phyloP scores from a whole-genome alignment of 1,139 yeast species.

The Protomyces gravidus region DNA sequence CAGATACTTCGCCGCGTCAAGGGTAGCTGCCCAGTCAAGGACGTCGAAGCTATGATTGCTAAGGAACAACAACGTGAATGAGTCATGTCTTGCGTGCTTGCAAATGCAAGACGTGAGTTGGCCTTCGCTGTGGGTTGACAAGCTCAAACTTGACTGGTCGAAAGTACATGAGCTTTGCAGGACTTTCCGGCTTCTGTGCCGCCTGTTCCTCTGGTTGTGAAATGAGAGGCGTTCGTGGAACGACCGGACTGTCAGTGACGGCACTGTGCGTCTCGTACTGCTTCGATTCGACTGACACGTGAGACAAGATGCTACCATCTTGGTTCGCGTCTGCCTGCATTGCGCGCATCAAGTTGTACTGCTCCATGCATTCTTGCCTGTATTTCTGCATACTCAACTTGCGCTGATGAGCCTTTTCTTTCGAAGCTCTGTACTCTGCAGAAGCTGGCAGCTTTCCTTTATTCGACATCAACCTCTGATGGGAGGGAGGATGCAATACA shows the following conservation, averaged over 20 bases:
- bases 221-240: not conserved
- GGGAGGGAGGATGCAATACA: too few relatives aligned
- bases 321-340: not conserved
- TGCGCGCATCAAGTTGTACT: not conserved
- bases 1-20: slow-evolving; percentile 74
- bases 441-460: not conserved
- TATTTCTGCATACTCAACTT: not conserved
- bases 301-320: not conserved
- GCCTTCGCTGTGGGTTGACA: not conserved
- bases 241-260: not conserved
- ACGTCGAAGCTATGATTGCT: slow-evolving; percentile 14
- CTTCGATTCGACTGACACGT: not conserved
- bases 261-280: not conserved
- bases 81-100: not conserved
- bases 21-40: slow-evolving; percentile 44
- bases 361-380: not conserved
- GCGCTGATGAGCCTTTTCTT: not conserved
- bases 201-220: too few relatives aligned
- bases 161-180: not conserved
- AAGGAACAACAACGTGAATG: not conserved
- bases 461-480: too few relatives aligned
- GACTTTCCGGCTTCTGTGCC: too few relatives aligned
- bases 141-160: not conserved
- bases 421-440: not conserved
- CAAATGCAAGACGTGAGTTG: not conserved